phyloP scores from a whole-genome alignment of 1,284 basidiomycete genomes.

The Gymnopus androsaceus region DNA sequence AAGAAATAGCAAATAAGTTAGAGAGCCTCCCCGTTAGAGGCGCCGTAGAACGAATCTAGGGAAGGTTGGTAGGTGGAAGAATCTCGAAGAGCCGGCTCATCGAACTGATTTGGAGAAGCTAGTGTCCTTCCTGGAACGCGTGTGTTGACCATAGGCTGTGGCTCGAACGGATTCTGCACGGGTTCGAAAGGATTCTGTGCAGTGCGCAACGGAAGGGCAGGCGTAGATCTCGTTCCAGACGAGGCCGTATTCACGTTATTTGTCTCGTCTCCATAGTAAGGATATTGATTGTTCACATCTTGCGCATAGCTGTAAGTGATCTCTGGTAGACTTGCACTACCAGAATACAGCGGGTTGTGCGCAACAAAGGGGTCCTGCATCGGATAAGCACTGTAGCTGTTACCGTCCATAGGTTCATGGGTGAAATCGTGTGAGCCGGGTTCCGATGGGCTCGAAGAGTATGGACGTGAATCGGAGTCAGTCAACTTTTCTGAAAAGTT shows the following conservation, averaged over 20 bases:
- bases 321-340: conserved; percentile 14
- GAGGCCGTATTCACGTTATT: not conserved
- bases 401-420: conserved; percentile 30
- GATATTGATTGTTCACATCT: conserved; percentile 19
- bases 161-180: not conserved
- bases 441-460: conserved; percentile 24
- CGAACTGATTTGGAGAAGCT: conserved; percentile 6
- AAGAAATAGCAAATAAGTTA: conserved; percentile 2
- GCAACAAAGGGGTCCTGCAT: conserved; percentile 8
- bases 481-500: conserved; percentile 27
- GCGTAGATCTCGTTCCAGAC: conserved; percentile 1
- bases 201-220: not conserved
- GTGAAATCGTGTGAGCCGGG: conserved; percentile 25
- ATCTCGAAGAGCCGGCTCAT: conserved; percentile 14
- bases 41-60: conserved; percentile 37
- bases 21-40: not conserved
- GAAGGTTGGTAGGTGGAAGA: conserved; percentile 29
- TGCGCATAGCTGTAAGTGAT: conserved; percentile 18
- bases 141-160: not conserved
- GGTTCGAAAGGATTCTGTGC: conserved; percentile 5
- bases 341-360: conserved; percentile 1
- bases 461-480: conserved; percentile 26
- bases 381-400: conserved; percentile 13
- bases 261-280: conserved; percentile 10
- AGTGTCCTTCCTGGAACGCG: too few species aligned